A percentile compares a stretch with the other conserved stretches of the same genome.
These are phyloP conservation scores for Trapa bicornis DNA, from an alignment of 345 rosid species.

Conservation along the genomic window DNA sequence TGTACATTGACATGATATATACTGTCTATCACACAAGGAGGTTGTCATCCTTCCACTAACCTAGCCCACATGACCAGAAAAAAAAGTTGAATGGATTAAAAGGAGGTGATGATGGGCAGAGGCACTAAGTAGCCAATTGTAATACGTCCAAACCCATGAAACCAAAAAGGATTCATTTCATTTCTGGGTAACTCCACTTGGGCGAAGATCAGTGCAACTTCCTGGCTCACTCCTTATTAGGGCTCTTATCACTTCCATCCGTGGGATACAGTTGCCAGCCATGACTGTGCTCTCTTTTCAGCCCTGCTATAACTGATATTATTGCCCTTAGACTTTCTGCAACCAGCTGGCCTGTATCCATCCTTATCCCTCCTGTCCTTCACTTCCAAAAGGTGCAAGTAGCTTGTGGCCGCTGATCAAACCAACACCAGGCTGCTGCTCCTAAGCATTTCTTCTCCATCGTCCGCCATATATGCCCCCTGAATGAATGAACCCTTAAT, in stretches of 20 bases:
- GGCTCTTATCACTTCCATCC: not conserved
- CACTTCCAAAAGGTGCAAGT: too few relatives aligned
- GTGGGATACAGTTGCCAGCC: not conserved
- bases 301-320: not conserved
- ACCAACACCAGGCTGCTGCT: too few relatives aligned
- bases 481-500: too few relatives aligned
- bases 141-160: not conserved
- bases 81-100: not conserved
- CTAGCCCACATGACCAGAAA: constrained; percentile 2
- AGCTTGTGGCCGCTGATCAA: too few relatives aligned
- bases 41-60: constrained; percentile 20
- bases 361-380: too few relatives aligned
- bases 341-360: too few relatives aligned
- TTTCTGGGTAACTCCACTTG: not conserved
- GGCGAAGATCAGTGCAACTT: not conserved
- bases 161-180: not conserved
- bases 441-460: too few relatives aligned
- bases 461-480: too few relatives aligned
- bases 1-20: too few relatives aligned
- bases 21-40: too few relatives aligned
- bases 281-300: not conserved
- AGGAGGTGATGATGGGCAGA: too few relatives aligned
- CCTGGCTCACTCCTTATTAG: not conserved
- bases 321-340: too few relatives aligned
- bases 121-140: not conserved